Conservation (phyloP, 805 yeast genomes). For the Priceomyces fermenticarens region DNA sequence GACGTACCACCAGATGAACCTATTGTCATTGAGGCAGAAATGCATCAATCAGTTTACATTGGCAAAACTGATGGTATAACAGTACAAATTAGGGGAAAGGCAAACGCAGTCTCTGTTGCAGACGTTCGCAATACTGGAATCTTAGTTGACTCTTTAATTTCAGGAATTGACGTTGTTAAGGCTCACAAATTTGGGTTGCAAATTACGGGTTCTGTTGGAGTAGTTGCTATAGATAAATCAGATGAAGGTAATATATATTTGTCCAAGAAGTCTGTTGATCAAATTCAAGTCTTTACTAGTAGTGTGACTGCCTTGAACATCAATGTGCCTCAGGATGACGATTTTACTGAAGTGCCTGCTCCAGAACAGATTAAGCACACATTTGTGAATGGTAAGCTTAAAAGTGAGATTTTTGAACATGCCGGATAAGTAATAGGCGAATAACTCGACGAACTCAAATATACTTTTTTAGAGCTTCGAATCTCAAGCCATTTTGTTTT, state of each 20-base stretch:
- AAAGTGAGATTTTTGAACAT: conserved; percentile 76
- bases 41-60: conserved; percentile 85
- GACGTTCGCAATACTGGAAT: conserved; percentile 71
- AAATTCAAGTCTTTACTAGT: conserved; percentile 68
- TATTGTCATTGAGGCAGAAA: conserved; percentile 70
- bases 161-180: conserved; percentile 87
- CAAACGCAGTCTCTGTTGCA: conserved; percentile 79
- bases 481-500: too few relatives aligned
- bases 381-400: conserved; percentile 58
- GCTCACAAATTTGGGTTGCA: conserved; percentile 80
- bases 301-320: conserved; percentile 83
- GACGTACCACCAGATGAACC: conserved; percentile 48
- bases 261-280: conserved; percentile 66
- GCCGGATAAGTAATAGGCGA: conserved; percentile 47
- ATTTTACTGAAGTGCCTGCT: conserved; percentile 74
- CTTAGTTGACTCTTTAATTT: conserved; percentile 78
- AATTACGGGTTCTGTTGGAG: conserved; percentile 76
- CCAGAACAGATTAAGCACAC: conserved; percentile 91
- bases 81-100: conserved; percentile 84
- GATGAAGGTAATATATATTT: conserved; percentile 83
- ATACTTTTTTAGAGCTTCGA: too few relatives aligned
- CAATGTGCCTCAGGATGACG: conserved; percentile 72
- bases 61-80: conserved; percentile 75
- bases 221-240: conserved; percentile 82
- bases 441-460: too few relatives aligned